Percentiles rank a stretch among this genome's conserved stretches.
Evolutionary conservation across 768 basidiomycete genomes (phyloP).

Genomic region (Podaxis sp.): DNA sequence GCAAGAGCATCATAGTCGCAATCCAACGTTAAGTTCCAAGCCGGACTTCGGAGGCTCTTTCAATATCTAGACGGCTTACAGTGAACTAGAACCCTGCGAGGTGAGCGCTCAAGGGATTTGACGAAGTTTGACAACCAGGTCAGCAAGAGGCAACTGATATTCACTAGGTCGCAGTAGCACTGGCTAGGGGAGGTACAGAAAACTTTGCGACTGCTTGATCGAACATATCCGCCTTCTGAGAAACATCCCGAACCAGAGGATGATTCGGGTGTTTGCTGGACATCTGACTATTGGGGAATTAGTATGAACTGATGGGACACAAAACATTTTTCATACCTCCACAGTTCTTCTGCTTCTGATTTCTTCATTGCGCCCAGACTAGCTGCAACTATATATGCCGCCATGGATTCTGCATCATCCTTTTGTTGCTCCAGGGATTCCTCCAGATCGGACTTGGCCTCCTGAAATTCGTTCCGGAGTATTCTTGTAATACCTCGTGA

Average conservation of each 20-base stretch:
- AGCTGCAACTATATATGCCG: slow-evolving; percentile 63
- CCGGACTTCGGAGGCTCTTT: neutral
- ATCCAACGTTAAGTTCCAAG: neutral
- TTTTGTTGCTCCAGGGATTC: slow-evolving; percentile 65
- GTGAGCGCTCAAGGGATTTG: neutral
- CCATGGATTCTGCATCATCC: slow-evolving; percentile 65
- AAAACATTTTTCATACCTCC: slow-evolving; percentile 44
- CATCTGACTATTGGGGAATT: slow-evolving; percentile 33
- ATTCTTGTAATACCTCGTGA: slow-evolving; percentile 80
- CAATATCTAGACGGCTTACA: neutral
- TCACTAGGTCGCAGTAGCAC: neutral
- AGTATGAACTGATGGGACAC: slow-evolving; percentile 28
- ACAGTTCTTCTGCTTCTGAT: slow-evolving; percentile 63
- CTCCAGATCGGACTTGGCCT: slow-evolving; percentile 79
- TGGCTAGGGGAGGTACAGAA: slow-evolving; percentile 47
- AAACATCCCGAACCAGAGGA: slow-evolving; percentile 67
- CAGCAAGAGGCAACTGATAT: neutral
- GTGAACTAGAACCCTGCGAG: neutral
- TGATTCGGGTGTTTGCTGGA: slow-evolving; percentile 58
- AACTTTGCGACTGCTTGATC: slow-evolving; percentile 62
- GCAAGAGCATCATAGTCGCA: neutral
- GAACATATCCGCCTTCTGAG: slow-evolving; percentile 60
- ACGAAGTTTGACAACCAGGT: neutral
- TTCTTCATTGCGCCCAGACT: slow-evolving; percentile 60
- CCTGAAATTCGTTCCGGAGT: slow-evolving; percentile 70